Evolutionary conservation across 148 eudicot species (phyloP).

Genomic region (Arbutus unedo): DNA sequence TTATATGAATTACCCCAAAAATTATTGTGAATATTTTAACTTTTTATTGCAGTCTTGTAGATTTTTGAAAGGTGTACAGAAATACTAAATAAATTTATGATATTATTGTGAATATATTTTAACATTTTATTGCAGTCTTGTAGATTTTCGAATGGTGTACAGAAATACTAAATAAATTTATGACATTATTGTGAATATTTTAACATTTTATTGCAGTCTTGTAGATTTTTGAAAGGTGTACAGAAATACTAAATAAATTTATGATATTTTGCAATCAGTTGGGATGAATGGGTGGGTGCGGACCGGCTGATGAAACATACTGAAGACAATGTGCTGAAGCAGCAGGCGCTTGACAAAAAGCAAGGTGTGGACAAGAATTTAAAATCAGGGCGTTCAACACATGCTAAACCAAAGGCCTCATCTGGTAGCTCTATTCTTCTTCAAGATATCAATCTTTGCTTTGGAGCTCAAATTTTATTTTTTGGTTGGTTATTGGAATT

Average conservation of each 20-base stretch:
- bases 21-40: no score
- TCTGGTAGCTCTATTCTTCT: slow-evolving; percentile 42
- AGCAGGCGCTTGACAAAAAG: slow-evolving; percentile 80
- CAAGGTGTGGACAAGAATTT: slow-evolving; percentile 71
- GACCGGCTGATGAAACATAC: slow-evolving; percentile 82
- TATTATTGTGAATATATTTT: neutral
- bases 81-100: no score
- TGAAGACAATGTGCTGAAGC: slow-evolving; percentile 76
- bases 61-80: no score
- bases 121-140: neutral
- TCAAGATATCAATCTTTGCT: neutral
- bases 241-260: slow-evolving; percentile 21
- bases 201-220: neutral
- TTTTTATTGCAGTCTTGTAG: no score
- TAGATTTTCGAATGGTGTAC: no score
- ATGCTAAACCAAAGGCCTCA: slow-evolving; percentile 68
- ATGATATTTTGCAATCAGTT: slow-evolving; percentile 60
- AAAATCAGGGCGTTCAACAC: slow-evolving; percentile 73
- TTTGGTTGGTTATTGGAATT: neutral
- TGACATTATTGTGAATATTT: neutral
- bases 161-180: no score
- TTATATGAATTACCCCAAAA: neutral
- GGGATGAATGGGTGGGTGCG: slow-evolving; percentile 99
- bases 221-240: slow-evolving; percentile 1
- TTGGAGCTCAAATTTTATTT: neutral